Evolutionary conservation across 148 eudicot species (phyloP).

Genomic region (Dysphania ambrosioides): DNA sequence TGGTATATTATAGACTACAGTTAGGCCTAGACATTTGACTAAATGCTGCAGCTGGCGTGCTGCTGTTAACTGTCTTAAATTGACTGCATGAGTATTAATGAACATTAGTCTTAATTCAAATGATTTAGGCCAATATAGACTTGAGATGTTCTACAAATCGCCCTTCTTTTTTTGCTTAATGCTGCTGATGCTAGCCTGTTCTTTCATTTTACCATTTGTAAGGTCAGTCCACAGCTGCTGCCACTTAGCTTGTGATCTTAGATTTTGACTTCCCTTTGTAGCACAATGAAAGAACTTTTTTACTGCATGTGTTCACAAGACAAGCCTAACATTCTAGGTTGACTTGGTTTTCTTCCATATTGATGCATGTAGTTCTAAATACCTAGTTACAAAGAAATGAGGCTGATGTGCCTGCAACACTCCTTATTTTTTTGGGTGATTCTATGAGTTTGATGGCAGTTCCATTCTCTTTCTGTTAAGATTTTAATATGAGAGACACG

Average conservation of each 20-base stretch:
- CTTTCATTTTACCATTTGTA: neutral
- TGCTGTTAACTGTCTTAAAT: neutral
- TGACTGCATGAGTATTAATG: neutral
- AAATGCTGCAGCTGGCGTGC: neutral
- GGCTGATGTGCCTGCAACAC: no score
- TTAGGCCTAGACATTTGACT: neutral
- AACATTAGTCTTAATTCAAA: neutral
- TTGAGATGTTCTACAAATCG: neutral
- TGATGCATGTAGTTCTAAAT: neutral
- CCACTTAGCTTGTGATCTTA: neutral
- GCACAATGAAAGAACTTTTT: neutral
- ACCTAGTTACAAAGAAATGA: no score
- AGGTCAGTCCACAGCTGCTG: neutral
- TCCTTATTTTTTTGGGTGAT: neutral
- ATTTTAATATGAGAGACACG: neutral
- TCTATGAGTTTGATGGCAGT: constrained; percentile 1
- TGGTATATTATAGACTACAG: no score
- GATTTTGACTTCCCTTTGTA: neutral
- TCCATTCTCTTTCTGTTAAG: neutral
- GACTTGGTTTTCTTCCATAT: neutral
- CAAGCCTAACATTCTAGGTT: neutral
- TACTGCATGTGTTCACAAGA: no score
- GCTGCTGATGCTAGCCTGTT: neutral
- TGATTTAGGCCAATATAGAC: neutral
- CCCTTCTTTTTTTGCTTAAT: neutral